phyloP scores from a whole-genome alignment of 805 yeast species.

The Aciculoconidium aculeatum region DNA sequence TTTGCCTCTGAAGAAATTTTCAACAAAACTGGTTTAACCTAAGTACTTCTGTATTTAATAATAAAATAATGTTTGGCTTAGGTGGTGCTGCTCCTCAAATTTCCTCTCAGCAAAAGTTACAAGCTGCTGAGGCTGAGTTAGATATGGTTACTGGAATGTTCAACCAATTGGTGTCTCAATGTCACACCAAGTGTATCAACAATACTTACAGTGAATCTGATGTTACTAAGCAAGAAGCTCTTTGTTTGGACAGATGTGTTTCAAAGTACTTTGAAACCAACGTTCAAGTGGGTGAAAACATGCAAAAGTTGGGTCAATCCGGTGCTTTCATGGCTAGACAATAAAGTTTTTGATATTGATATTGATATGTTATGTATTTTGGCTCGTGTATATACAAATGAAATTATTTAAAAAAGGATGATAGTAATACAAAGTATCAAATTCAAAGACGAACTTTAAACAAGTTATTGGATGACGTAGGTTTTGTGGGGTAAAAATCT shows the following conservation, averaged over 20 bases:
- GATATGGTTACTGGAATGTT: constrained; percentile 98
- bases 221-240: constrained; percentile 70
- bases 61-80: constrained; percentile 81
- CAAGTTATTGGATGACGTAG: too few species aligned
- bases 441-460: too few species aligned
- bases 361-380: too few species aligned
- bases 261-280: constrained; percentile 91
- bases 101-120: constrained; percentile 68
- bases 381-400: constrained; percentile 8
- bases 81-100: constrained; percentile 72
- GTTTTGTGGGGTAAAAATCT: too few species aligned
- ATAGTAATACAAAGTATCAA: too few species aligned
- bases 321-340: constrained; percentile 44
- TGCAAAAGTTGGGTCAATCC: constrained; percentile 43
- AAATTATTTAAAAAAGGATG: too few species aligned
- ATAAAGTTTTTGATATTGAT: constrained; percentile 9
- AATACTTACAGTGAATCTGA: constrained; percentile 65
- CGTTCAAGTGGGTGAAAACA: constrained; percentile 84
- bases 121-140: constrained; percentile 93
- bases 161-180: constrained; percentile 81
- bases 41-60: too few species aligned
- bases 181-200: constrained; percentile 81
- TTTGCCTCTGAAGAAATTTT: too few species aligned
- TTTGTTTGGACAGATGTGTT: constrained; percentile 94
- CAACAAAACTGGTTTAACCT: too few species aligned